A percentile compares a stretch with the other conserved stretches of the same genome.
phyloP scores from a whole-genome alignment of 495 filamentous ascomycete species.

The Aspergillus taichungensis region DNA sequence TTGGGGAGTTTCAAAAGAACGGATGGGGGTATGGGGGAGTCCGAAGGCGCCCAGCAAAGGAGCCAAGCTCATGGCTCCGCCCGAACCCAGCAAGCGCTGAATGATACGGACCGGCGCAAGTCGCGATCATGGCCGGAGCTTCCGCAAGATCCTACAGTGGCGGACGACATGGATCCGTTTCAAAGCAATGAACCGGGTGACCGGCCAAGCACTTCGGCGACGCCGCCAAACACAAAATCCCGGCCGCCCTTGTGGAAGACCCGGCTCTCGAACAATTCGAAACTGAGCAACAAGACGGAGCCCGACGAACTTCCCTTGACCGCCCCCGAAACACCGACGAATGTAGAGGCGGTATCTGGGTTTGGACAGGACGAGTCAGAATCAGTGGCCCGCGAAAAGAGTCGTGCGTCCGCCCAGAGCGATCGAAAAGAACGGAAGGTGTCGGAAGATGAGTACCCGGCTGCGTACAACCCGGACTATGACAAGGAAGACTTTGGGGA shows the following conservation, averaged over 20 bases:
- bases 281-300: slow-evolving; percentile 15
- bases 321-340: slow-evolving; percentile 20
- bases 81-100: too few species aligned
- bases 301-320: slow-evolving; percentile 35
- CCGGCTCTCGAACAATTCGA: slow-evolving; percentile 25
- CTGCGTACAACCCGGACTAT: slow-evolving; percentile 58
- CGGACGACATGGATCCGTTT: too few species aligned
- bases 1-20: slow-evolving; percentile 41
- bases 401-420: slow-evolving; percentile 9
- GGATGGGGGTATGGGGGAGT: slow-evolving; percentile 43
- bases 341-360: slow-evolving; percentile 6
- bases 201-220: not conserved
- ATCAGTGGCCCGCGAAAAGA: slow-evolving; percentile 9
- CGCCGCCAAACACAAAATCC: slow-evolving; percentile 12
- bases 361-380: slow-evolving; percentile 13
- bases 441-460: slow-evolving; percentile 54
- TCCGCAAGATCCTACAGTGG: too few species aligned
- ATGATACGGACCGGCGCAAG: too few species aligned
- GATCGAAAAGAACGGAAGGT: slow-evolving; percentile 27
- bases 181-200: not conserved
- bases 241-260: slow-evolving; percentile 40
- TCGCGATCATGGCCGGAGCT: too few species aligned
- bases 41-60: slow-evolving; percentile 46
- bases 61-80: too few species aligned
- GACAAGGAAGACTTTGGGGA: slow-evolving; percentile 56